Base-by-base conservation (phyloP, 805 yeast genomes). In the Starmerella riodocensis region DNA sequence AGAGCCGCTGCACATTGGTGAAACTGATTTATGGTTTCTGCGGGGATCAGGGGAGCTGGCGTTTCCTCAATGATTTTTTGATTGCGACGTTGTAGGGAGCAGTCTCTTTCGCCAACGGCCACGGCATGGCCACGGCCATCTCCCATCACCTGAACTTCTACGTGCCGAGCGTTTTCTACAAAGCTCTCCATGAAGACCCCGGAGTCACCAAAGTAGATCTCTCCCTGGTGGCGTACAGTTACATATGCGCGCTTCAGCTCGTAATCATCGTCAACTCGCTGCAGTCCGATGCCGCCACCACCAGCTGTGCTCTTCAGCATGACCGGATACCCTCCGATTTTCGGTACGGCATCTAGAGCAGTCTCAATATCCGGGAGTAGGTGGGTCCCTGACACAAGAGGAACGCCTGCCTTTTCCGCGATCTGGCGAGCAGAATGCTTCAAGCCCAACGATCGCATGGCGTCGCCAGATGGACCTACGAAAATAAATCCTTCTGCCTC, bases 251-350 rank as follows among this genome's bases (percentile, higher is more conserved):
- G 65, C 62, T 75, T 82, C 47, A 91, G 75, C 44, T 91, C 96
- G 16, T 59, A 74, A 50, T 73, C 81, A 26, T 75, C 69, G 54
- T 86, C 94, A 43, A 86, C 96, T 57, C 85, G 81, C 60, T 88
- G 96, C 51, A 88, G 66, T 48, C 98, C 98, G 55, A 88, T 88
- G 63, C 98, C 98, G 61, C 98, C 98, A 55, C 98, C 98, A 58
- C 98, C 98, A 20, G 97, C 97, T 45, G 98, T 91, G 20, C 94
- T 80, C 62, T 88, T 88, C 36, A 91, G 82, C 97, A 88, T 88
- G 25, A 88, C 74, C 22, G 97, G 97, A 53, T 83, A 91, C 16
- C 67, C 70, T 13, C 52, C 52, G 28, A 88, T 65, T 52, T 71
- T 63, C 14, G 72, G 75, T 13, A 95, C 97, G 46, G 78, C 71